Conservation (phyloP, 2,329 filamentous ascomycete genomes). For the Diaporthe destruens region DNA sequence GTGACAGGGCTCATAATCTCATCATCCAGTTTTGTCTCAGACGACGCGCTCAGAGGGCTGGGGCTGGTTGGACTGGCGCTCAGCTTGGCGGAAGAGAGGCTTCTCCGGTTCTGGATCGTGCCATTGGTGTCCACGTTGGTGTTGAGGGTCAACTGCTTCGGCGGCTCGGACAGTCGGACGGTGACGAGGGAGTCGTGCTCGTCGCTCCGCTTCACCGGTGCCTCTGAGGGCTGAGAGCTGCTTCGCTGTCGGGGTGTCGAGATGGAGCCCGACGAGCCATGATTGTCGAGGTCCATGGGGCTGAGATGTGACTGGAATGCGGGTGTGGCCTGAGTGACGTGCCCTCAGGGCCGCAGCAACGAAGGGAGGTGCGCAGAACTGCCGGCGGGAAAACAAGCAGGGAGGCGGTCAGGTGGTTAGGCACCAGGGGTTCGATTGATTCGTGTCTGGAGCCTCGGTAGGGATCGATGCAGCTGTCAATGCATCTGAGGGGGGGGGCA, state of each 20-base stretch:
- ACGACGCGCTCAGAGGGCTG: slow-evolving; percentile 39
- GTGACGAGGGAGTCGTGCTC: slow-evolving; percentile 75
- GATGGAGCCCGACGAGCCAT: slow-evolving; percentile 38
- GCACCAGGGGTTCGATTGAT: slow-evolving; percentile 18
- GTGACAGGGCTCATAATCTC: slow-evolving; percentile 45
- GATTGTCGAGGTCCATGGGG: slow-evolving; percentile 42
- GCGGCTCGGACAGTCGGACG: slow-evolving; percentile 71
- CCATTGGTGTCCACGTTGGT: slow-evolving; percentile 46
- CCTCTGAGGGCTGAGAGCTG: slow-evolving; percentile 42
- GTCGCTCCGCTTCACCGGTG: slow-evolving; percentile 42
- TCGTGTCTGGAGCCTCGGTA: slow-evolving; percentile 13
- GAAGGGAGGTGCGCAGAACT: slow-evolving; percentile 24
- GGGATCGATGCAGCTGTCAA: slow-evolving; percentile 31
- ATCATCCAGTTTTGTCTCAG: slow-evolving; percentile 38
- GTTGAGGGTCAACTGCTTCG: slow-evolving; percentile 49
- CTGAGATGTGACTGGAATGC: slow-evolving; percentile 41
- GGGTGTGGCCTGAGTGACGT: slow-evolving; percentile 30
- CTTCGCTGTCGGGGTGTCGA: slow-evolving; percentile 41
- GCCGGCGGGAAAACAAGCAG: slow-evolving; percentile 18
- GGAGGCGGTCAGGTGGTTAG: not conserved
- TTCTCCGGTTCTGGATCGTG: slow-evolving; percentile 45
- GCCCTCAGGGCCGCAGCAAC: slow-evolving; percentile 28
- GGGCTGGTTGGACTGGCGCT: slow-evolving; percentile 38
- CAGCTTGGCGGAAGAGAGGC: slow-evolving; percentile 42
- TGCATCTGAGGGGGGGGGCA: slow-evolving; percentile 22